phyloP scores from a whole-genome alignment of 2,329 filamentous ascomycete species.

The Trichoderma koningiopsis region DNA sequence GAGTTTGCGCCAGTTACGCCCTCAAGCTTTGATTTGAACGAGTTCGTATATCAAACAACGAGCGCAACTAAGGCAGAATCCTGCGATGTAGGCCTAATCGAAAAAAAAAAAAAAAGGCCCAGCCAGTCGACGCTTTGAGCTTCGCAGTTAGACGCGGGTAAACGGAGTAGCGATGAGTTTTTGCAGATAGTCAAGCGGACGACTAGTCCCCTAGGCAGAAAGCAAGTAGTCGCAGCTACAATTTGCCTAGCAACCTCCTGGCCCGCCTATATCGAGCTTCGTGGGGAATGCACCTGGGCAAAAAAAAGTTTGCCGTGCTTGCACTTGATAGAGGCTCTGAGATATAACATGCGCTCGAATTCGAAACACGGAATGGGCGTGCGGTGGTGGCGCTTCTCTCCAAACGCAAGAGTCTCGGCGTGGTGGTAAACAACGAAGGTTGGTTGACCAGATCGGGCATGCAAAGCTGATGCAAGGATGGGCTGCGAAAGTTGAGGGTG shows the following conservation, averaged over 20 bases:
- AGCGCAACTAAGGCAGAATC: not conserved
- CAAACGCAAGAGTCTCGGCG: not conserved
- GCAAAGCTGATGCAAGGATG: not conserved
- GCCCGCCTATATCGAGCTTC: slow-evolving; percentile 38
- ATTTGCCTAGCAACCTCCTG: slow-evolving; percentile 38
- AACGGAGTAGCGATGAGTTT: not conserved
- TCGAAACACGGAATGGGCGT: not conserved
- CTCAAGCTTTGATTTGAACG: slow-evolving; percentile 26
- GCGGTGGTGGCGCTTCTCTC: not conserved
- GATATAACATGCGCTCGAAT: slow-evolving; percentile 20
- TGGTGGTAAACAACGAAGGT: slow-evolving; percentile 15
- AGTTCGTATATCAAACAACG: not conserved
- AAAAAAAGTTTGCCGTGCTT: not conserved
- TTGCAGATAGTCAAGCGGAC: not conserved
- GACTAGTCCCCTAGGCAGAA: slow-evolving; percentile 22
- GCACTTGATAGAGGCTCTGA: not conserved
- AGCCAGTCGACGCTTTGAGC: not conserved
- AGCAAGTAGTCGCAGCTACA: slow-evolving; percentile 34
- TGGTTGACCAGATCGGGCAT: not conserved
- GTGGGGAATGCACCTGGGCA: slow-evolving; percentile 7
- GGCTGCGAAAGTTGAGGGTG: not conserved
- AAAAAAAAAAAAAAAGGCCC: not conserved
- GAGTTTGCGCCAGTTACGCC: slow-evolving; percentile 29
- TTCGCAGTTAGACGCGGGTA: not conserved
- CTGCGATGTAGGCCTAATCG: not conserved